These are phyloP conservation scores for Apiosordaria backusii DNA, from an alignment of 495 filamentous ascomycete genomes.

Conservation along the genomic window DNA sequence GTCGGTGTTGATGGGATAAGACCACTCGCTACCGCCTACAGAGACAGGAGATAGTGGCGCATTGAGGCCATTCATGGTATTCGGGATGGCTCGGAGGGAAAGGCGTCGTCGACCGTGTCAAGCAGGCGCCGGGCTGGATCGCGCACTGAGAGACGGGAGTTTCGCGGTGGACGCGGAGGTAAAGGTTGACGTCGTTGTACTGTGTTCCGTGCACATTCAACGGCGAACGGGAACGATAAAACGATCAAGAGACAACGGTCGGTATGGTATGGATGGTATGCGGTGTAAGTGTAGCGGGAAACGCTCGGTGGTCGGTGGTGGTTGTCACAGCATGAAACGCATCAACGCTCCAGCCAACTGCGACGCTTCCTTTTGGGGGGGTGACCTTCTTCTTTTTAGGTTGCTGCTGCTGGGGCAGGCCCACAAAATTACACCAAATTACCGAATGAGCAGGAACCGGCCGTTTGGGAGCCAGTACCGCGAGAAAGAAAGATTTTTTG, in stretches of 20 bases:
- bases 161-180: constrained; percentile 6
- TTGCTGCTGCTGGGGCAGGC: constrained; percentile 7
- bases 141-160: constrained; percentile 5
- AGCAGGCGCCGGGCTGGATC: constrained; percentile 17
- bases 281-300: neutral
- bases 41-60: constrained; percentile 80
- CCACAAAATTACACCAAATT: constrained; percentile 6
- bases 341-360: constrained; percentile 15
- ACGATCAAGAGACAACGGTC: neutral
- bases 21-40: constrained; percentile 82
- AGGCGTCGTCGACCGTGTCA: constrained; percentile 15
- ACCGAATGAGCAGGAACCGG: constrained; percentile 10
- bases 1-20: constrained; percentile 56
- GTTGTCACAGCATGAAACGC: constrained; percentile 25
- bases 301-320: neutral
- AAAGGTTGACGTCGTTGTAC: constrained; percentile 7
- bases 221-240: neutral
- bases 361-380: neutral
- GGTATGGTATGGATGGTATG: neutral
- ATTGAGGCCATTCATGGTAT: constrained; percentile 50
- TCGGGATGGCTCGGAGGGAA: constrained; percentile 19
- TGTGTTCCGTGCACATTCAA: constrained; percentile 1
- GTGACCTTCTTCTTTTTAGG: neutral
- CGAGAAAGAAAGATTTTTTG: neutral
- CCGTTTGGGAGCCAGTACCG: constrained; percentile 5